phyloP scores from a whole-genome alignment of 2,329 filamentous ascomycete genomes.

The Cladosporium oxysporum region DNA sequence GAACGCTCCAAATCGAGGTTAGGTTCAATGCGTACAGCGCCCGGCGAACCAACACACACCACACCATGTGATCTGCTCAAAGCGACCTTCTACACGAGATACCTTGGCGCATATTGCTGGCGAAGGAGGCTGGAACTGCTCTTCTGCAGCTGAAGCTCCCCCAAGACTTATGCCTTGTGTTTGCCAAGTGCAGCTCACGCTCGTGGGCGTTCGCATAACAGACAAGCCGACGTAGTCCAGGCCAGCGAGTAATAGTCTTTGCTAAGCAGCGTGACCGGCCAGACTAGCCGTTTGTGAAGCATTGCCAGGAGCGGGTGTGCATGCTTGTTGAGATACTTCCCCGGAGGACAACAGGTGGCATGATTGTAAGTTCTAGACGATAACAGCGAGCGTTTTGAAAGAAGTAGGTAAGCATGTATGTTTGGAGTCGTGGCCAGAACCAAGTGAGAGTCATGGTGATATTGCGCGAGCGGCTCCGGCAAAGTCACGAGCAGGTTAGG shows the following conservation, averaged over 20 bases:
- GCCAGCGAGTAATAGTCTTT: not conserved
- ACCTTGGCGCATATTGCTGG: not conserved
- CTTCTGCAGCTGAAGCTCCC: not conserved
- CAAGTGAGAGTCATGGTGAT: not conserved
- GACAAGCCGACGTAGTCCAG: not conserved
- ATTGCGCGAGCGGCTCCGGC: not conserved
- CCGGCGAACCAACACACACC: not conserved
- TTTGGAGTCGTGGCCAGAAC: not conserved
- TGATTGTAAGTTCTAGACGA: not conserved
- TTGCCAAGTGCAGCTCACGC: not conserved
- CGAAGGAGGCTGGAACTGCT: not conserved
- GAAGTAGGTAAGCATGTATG: not conserved
- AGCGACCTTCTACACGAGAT: too few relatives aligned
- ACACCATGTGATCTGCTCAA: not conserved
- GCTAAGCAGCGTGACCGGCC: not conserved
- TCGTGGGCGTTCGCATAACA: not conserved
- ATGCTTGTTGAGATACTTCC: not conserved
- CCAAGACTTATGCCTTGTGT: not conserved
- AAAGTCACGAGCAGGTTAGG: not conserved
- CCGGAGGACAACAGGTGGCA: not conserved
- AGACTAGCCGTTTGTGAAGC: not conserved
- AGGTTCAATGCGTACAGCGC: not conserved
- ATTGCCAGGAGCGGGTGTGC: not conserved
- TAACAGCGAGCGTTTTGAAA: not conserved
- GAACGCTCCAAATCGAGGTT: not conserved